Conservation (phyloP, 768 basidiomycete species). For the Neoboletus subvelutipes region DNA sequence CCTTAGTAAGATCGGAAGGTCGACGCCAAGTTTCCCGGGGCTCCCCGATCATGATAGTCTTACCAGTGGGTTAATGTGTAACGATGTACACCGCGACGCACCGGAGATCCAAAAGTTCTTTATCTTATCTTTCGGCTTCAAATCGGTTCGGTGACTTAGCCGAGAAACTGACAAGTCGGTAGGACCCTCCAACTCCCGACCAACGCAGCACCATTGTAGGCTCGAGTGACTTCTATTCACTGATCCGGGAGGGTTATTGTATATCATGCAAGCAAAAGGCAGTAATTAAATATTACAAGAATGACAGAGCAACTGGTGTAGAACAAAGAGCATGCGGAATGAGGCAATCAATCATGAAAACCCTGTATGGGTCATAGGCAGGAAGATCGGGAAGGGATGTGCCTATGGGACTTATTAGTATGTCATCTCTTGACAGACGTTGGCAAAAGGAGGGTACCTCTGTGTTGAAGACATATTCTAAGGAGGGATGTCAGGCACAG, state of each 20-base stretch:
- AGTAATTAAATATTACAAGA: not conserved
- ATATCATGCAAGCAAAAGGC: not conserved
- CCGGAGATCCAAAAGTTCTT: too few species aligned
- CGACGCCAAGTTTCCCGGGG: too few species aligned
- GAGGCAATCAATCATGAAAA: slow-evolving; percentile 39
- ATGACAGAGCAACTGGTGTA: not conserved
- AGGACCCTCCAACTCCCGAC: not conserved
- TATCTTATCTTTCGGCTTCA: too few species aligned
- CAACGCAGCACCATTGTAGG: not conserved
- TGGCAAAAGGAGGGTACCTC: slow-evolving; percentile 51
- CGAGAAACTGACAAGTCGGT: too few species aligned
- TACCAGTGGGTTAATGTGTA: too few species aligned
- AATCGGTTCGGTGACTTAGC: too few species aligned
- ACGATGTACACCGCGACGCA: too few species aligned
- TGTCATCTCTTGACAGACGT: not conserved
- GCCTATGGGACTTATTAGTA: slow-evolving; percentile 40
- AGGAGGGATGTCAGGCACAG: slow-evolving; percentile 9
- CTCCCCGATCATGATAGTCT: too few species aligned
- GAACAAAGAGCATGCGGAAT: not conserved
- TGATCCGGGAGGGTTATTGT: not conserved
- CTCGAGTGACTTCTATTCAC: not conserved
- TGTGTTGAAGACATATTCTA: slow-evolving; percentile 90
- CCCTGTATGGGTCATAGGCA: slow-evolving; percentile 46
- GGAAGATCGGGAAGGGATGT: slow-evolving; percentile 72
- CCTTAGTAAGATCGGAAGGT: too few species aligned